phyloP scores from a whole-genome alignment of 805 yeast species.

The Kluyveromyces lactis region DNA sequence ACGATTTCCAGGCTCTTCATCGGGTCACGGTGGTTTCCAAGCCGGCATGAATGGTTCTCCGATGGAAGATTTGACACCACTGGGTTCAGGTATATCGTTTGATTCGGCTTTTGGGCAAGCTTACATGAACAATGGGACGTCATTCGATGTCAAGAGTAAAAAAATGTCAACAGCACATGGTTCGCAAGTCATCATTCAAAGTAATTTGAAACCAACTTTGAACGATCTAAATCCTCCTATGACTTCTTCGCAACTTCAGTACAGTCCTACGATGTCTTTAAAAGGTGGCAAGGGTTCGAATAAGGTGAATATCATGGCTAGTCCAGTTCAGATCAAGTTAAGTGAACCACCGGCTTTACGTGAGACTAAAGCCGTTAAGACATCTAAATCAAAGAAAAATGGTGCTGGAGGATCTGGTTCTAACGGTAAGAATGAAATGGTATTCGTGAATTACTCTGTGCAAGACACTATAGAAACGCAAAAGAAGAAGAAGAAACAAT shows the following conservation, averaged over 20 bases:
- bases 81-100: no score
- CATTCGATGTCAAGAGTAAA: not conserved
- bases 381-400: constrained; percentile 11
- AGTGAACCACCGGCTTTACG: constrained; percentile 15
- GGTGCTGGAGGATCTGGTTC: constrained; percentile 1
- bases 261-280: constrained; percentile 4
- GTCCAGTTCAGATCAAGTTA: constrained; percentile 24
- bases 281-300: constrained; percentile 1
- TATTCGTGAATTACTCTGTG: constrained; percentile 29
- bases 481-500: constrained; percentile 17
- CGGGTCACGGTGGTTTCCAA: no score
- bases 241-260: constrained; percentile 2
- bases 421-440: constrained; percentile 21
- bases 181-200: not conserved
- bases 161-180: not conserved
- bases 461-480: constrained; percentile 17
- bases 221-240: constrained; percentile 2
- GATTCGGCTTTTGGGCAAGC: no score
- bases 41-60: no score
- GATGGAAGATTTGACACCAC: no score
- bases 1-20: no score
- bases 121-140: no score
- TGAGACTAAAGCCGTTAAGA: not conserved
- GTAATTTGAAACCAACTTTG: not conserved
- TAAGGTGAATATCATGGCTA: constrained; percentile 17